Evolutionary conservation across 345 rosid species (phyloP).

Genomic region (Tarenaya hassleriana): DNA sequence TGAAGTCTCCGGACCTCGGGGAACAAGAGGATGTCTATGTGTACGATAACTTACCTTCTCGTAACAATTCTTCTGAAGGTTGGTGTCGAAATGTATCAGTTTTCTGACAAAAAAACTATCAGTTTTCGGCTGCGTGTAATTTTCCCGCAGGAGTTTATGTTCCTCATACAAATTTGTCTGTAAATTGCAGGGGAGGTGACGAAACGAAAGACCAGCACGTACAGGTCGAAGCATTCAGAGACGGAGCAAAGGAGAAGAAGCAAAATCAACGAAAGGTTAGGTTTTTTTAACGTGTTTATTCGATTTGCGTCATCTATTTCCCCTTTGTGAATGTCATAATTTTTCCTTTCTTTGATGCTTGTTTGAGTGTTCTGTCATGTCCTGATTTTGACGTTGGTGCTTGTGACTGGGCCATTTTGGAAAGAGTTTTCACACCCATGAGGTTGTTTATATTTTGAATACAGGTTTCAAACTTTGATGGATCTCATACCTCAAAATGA

Average conservation of each 20-base stretch:
- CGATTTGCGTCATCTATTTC: not conserved
- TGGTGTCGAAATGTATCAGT: not conserved
- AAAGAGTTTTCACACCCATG: too few relatives aligned
- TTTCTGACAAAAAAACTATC: too few relatives aligned
- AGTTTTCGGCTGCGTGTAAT: not conserved
- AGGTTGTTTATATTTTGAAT: not conserved
- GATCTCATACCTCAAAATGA: conserved; percentile 74
- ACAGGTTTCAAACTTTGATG: conserved; percentile 81
- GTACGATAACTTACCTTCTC: conserved; percentile 33
- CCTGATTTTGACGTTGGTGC: not conserved
- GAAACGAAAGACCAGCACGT: conserved; percentile 36
- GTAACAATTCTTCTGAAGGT: conserved; percentile 43
- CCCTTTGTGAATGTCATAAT: too few relatives aligned
- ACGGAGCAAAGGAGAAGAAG: conserved; percentile 83
- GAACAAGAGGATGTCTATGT: conserved; percentile 50
- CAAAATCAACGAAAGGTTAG: conserved; percentile 78
- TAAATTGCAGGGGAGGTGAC: conserved; percentile 28
- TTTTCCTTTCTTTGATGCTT: not conserved
- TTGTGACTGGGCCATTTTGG: not conserved
- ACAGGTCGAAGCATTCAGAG: conserved; percentile 76
- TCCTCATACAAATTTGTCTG: not conserved
- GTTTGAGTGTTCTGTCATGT: not conserved
- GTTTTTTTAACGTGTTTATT: not conserved
- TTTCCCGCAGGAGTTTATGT: not conserved
- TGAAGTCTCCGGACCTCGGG: conserved; percentile 44